Conservation (phyloP, 768 basidiomycete genomes). For the Kondoa malvinella region DNA sequence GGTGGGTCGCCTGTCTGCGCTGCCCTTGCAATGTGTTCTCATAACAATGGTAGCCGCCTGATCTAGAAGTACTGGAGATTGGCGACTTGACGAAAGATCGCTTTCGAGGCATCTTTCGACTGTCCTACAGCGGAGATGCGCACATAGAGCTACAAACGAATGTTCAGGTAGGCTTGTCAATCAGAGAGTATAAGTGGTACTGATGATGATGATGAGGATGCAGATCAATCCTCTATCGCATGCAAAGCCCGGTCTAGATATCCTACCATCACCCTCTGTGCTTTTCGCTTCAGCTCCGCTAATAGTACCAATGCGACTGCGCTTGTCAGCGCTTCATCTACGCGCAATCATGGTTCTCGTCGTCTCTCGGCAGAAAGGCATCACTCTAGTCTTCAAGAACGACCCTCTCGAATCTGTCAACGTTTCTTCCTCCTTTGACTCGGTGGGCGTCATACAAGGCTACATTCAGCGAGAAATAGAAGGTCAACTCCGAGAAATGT, state of each 20-base stretch:
- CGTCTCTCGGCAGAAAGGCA: conserved; percentile 91
- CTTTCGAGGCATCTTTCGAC: conserved; percentile 87
- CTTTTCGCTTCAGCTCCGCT: conserved; percentile 86
- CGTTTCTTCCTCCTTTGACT: conserved; percentile 94
- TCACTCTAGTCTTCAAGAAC: conserved; percentile 98
- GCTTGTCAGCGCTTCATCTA: conserved; percentile 84
- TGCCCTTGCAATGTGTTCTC: conserved; percentile 21
- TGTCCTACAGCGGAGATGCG: conserved; percentile 89
- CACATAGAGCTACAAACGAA: conserved; percentile 70
- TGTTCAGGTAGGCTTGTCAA: conserved; percentile 51
- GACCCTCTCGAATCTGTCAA: conserved; percentile 96
- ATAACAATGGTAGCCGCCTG: conserved; percentile 55
- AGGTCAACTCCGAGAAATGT: conserved; percentile 92
- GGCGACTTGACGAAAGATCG: conserved; percentile 90
- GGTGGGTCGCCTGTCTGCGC: conserved; percentile 35
- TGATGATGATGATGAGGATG: neutral
- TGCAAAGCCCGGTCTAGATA: conserved; percentile 74
- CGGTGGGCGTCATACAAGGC: conserved; percentile 90
- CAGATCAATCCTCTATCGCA: conserved; percentile 91
- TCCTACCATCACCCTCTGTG: conserved; percentile 70
- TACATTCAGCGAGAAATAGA: conserved; percentile 97
- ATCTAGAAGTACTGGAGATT: conserved; percentile 90
- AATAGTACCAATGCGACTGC: conserved; percentile 93
- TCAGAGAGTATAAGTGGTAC: no score
- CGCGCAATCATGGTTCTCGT: conserved; percentile 93